Evolutionary conservation across 2,329 filamentous ascomycete species (phyloP).

Genomic region (Ciborinia camelliae): DNA sequence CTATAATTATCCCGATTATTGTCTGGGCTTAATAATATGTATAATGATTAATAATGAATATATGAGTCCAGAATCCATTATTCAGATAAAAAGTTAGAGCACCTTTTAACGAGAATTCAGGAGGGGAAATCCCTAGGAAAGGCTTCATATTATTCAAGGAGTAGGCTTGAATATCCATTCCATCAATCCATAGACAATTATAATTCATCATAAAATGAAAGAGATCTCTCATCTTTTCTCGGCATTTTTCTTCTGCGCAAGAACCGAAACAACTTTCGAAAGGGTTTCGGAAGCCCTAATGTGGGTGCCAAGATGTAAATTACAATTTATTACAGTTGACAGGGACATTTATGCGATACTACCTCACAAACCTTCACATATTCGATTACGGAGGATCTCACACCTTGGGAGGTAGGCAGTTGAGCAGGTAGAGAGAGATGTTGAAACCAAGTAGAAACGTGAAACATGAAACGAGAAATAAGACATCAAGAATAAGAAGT

Average conservation of each 20-base stretch:
- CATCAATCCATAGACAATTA: background rate
- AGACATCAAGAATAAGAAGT: background rate
- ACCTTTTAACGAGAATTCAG: background rate
- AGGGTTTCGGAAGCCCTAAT: constrained; percentile 13
- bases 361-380: background rate
- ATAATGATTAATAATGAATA: no score
- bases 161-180: background rate
- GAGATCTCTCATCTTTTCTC: background rate
- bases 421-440: no score
- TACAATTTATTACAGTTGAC: constrained; percentile 4
- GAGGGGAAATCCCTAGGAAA: background rate
- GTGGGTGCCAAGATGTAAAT: constrained; percentile 8
- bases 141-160: background rate
- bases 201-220: no score
- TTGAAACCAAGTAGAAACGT: background rate
- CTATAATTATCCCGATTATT: background rate
- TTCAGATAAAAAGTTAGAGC: no score
- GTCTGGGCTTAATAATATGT: no score
- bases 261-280: background rate
- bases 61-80: no score
- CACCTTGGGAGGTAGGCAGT: background rate
- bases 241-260: background rate
- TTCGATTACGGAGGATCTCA: background rate
- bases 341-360: constrained; percentile 4
- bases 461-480: background rate